These are phyloP conservation scores for Epichloe scottii DNA, from an alignment of 2,329 filamentous ascomycete species.

Conservation along the genomic window DNA sequence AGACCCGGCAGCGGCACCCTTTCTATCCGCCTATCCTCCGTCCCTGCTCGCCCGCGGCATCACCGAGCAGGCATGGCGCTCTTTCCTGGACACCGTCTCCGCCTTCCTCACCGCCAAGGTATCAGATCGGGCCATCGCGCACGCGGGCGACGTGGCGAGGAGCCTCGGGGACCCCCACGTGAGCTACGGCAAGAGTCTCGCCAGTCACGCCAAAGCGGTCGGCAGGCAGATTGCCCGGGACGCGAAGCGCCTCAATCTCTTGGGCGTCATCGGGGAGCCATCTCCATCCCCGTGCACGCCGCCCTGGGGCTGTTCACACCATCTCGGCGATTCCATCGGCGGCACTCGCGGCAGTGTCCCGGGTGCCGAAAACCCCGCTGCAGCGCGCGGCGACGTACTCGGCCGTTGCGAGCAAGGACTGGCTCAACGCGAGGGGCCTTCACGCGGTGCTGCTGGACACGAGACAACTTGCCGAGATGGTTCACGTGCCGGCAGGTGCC, in stretches of 20 bases:
- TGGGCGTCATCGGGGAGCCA: slow-evolving; percentile 26
- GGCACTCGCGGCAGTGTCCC: slow-evolving; percentile 20
- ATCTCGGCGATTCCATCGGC: slow-evolving; percentile 21
- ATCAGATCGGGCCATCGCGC: slow-evolving; percentile 28
- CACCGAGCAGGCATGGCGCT: slow-evolving; percentile 20
- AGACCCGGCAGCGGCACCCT: slow-evolving; percentile 23
- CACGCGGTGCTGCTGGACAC: slow-evolving; percentile 24
- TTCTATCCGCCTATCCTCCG: slow-evolving; percentile 25
- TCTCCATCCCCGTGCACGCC: slow-evolving; percentile 26
- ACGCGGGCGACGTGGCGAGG: slow-evolving; percentile 28
- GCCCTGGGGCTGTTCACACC: slow-evolving; percentile 25
- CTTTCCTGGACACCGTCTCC: slow-evolving; percentile 28
- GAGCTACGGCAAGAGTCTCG: slow-evolving; percentile 23
- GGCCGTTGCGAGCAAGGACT: slow-evolving; percentile 29
- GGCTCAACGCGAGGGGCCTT: slow-evolving; percentile 27
- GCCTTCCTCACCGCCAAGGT: slow-evolving; percentile 34
- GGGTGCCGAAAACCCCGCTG: slow-evolving; percentile 27
- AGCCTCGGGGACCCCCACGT: slow-evolving; percentile 23
- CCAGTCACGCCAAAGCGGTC: slow-evolving; percentile 22
- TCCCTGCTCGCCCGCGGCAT: slow-evolving; percentile 26
- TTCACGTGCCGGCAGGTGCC: slow-evolving; percentile 20
- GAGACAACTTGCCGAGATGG: slow-evolving; percentile 15
- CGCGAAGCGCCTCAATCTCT: slow-evolving; percentile 26
- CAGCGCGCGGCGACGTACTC: slow-evolving; percentile 30
- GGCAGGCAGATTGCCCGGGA: slow-evolving; percentile 23